phyloP scores from a whole-genome alignment of 257 asterid genomes.

The Rhazya stricta region DNA sequence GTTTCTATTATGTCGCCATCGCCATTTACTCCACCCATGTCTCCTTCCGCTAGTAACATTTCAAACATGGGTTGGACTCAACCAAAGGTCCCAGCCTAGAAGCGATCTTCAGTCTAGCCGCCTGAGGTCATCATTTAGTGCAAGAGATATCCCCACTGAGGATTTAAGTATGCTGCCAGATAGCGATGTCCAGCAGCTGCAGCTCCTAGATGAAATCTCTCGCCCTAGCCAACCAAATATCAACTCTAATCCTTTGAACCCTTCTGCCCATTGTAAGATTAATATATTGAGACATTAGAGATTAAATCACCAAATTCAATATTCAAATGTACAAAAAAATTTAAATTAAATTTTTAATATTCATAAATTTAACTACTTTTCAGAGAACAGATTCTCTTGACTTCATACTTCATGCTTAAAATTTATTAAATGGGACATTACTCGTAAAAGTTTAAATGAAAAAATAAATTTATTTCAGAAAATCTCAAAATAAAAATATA shows the following conservation, averaged over 20 bases:
- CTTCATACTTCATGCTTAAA: too few species aligned
- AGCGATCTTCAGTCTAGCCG: constrained; percentile 70
- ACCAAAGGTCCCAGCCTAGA: constrained; percentile 65
- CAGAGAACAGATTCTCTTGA: too few species aligned
- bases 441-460: too few species aligned
- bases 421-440: too few species aligned
- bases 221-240: constrained; percentile 29
- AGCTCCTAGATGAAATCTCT: constrained; percentile 43
- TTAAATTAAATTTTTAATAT: too few species aligned
- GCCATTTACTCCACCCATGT: constrained; percentile 67
- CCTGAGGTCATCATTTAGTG: constrained; percentile 62
- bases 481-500: too few species aligned
- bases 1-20: constrained; percentile 46
- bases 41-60: constrained; percentile 53
- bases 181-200: constrained; percentile 47
- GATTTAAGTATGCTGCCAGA: constrained; percentile 42
- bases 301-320: too few species aligned
- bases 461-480: too few species aligned
- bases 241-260: constrained; percentile 36
- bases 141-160: constrained; percentile 53
- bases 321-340: too few species aligned
- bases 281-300: too few species aligned
- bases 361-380: too few species aligned
- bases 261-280: constrained; percentile 45
- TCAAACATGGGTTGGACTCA: constrained; percentile 58